These are phyloP conservation scores for Penicillium longicatenatum DNA, from an alignment of 495 filamentous ascomycete species.

Conservation along the genomic window DNA sequence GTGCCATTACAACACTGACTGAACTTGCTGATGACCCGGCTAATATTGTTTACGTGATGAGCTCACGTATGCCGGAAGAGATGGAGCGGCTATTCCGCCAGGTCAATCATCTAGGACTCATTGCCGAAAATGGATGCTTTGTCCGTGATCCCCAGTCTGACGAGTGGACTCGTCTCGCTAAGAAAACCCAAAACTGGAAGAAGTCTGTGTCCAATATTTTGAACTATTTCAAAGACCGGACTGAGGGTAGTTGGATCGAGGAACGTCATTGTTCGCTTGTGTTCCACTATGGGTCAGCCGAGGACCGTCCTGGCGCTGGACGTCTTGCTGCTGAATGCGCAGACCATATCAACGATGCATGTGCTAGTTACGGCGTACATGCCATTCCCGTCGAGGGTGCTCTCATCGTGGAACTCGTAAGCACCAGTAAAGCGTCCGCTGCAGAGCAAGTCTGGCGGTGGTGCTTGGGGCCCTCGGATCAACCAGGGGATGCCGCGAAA, in stretches of 20 bases:
- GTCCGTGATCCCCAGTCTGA: constrained; percentile 67
- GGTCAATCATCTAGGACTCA: constrained; percentile 77
- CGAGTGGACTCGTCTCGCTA: constrained; percentile 73
- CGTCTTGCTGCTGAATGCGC: constrained; percentile 84
- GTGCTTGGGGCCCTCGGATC: constrained; percentile 40
- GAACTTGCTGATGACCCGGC: constrained; percentile 73
- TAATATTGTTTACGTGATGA: constrained; percentile 95
- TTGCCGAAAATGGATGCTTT: constrained; percentile 93
- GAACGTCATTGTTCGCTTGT: constrained; percentile 82
- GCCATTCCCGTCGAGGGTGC: constrained; percentile 78
- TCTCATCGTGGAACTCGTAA: constrained; percentile 75
- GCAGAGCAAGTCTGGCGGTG: constrained; percentile 66
- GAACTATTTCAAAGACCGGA: constrained; percentile 83
- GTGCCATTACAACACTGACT: constrained; percentile 75
- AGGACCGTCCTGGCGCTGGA: constrained; percentile 68
- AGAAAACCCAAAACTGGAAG: constrained; percentile 72
- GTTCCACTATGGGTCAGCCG: constrained; percentile 82
- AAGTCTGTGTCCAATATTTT: constrained; percentile 72
- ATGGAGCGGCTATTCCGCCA: constrained; percentile 81
- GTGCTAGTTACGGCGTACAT: constrained; percentile 76
- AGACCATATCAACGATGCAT: constrained; percentile 91
- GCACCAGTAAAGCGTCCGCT: constrained; percentile 84
- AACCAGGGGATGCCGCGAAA: constrained; percentile 37
- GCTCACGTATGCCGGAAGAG: constrained; percentile 79
- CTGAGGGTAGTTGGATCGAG: constrained; percentile 83